These are phyloP conservation scores for Rubroshorea leprosula DNA, from an alignment of 345 rosid species.

Conservation along the genomic window DNA sequence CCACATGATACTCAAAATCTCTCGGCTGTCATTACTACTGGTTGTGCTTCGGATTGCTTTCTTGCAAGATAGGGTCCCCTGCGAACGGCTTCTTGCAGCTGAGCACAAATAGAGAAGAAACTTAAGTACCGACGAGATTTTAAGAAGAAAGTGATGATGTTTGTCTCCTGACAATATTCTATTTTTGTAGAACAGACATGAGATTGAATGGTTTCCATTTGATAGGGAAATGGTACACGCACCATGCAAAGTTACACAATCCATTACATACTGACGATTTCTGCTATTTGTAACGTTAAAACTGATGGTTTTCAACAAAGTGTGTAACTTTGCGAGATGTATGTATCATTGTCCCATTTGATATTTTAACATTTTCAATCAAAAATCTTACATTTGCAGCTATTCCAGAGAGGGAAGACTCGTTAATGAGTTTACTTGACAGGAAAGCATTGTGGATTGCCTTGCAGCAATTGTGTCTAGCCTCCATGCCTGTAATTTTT, in stretches of 20 bases:
- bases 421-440: slow-evolving; percentile 45
- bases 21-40: slow-evolving; percentile 71
- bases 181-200: no score
- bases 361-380: background rate
- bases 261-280: no score
- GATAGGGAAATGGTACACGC: no score
- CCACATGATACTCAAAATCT: slow-evolving; percentile 40
- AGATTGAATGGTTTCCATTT: no score
- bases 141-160: no score
- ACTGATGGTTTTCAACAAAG: no score
- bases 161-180: no score
- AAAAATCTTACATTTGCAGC: slow-evolving; percentile 50
- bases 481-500: slow-evolving; percentile 65
- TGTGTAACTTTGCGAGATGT: no score
- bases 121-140: no score
- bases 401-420: slow-evolving; percentile 47
- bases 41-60: slow-evolving; percentile 50
- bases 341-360: background rate
- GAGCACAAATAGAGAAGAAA: slow-evolving; percentile 15
- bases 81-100: slow-evolving; percentile 82
- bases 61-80: slow-evolving; percentile 67
- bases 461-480: slow-evolving; percentile 71
- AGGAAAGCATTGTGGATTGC: slow-evolving; percentile 55
- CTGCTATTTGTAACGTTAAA: no score
- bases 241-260: no score